These are phyloP conservation scores for Penicillium riverlandense DNA, from an alignment of 495 filamentous ascomycete genomes.

Conservation along the genomic window DNA sequence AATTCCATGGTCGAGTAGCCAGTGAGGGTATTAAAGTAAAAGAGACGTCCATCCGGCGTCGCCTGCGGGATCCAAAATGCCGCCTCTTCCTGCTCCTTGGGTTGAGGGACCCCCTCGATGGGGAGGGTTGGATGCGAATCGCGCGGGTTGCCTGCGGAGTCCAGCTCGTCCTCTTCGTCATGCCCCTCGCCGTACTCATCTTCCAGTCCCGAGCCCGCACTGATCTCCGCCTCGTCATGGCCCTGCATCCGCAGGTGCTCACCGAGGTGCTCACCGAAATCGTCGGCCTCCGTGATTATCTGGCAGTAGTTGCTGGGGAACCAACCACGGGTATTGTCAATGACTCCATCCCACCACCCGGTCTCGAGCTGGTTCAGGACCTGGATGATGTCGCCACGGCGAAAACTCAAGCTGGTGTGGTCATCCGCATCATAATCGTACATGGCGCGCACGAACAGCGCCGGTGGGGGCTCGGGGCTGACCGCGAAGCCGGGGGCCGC, in stretches of 20 bases:
- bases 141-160: constrained; percentile 52
- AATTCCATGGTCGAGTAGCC: constrained; percentile 89
- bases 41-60: constrained; percentile 87
- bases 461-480: constrained; percentile 55
- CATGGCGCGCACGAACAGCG: constrained; percentile 88
- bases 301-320: constrained; percentile 99
- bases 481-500: constrained; percentile 48
- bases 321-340: constrained; percentile 84
- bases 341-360: constrained; percentile 98
- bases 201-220: constrained; percentile 46
- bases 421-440: constrained; percentile 98
- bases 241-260: constrained; percentile 11
- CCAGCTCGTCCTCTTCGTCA: constrained; percentile 55
- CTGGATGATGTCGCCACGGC: constrained; percentile 91
- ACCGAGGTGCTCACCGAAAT: constrained; percentile 34
- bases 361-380: constrained; percentile 96
- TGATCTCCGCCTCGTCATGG: constrained; percentile 47
- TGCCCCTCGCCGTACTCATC: constrained; percentile 67
- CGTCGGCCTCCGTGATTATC: constrained; percentile 67
- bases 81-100: constrained; percentile 73
- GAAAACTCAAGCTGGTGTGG: constrained; percentile 91
- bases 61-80: constrained; percentile 99
- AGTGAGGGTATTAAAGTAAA: constrained; percentile 96
- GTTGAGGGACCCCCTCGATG: constrained; percentile 55
- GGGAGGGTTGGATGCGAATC: constrained; percentile 53